Evolutionary conservation across 306 rosid genomes (phyloP).

Genomic region (Parietaria judaica): DNA sequence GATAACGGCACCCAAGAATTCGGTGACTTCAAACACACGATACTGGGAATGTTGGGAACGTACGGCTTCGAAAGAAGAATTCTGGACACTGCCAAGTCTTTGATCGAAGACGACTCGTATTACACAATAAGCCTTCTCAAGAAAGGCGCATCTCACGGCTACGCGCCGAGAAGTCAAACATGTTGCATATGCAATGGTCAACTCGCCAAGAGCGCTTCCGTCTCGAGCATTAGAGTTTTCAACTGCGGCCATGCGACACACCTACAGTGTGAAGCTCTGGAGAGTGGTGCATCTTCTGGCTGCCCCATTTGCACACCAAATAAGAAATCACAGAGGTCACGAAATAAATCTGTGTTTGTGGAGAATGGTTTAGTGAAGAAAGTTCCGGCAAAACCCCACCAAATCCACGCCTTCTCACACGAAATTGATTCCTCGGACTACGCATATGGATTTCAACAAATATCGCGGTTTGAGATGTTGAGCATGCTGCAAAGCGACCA

Average conservation of each 20-base stretch:
- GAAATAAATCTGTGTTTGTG: conserved; percentile 45
- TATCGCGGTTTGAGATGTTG: conserved; percentile 93
- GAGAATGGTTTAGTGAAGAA: conserved; percentile 56
- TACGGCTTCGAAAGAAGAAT: conserved; percentile 96
- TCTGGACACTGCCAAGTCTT: conserved; percentile 94
- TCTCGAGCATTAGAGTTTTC: conserved; percentile 71
- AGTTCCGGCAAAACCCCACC: conserved; percentile 39
- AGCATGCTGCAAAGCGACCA: conserved; percentile 56
- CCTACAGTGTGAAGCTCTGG: conserved; percentile 73
- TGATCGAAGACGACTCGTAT: conserved; percentile 89
- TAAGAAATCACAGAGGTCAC: conserved; percentile 53
- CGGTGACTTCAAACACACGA: conserved; percentile 88
- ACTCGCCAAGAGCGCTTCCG: conserved; percentile 50
- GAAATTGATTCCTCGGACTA: conserved; percentile 54
- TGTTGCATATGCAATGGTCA: conserved; percentile 73
- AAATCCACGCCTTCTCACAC: conserved; percentile 39
- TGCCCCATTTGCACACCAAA: conserved; percentile 88
- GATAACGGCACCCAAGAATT: conserved; percentile 90
- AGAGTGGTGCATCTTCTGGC: conserved; percentile 47
- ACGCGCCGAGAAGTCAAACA: conserved; percentile 57
- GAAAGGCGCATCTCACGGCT: conserved; percentile 93
- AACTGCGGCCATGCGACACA: conserved; percentile 92
- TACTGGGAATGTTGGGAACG: conserved; percentile 92
- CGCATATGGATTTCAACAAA: conserved; percentile 53
- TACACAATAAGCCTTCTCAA: conserved; percentile 89